Percentiles rank a stretch among this genome's conserved stretches.
Conservation (phyloP, 768 basidiomycete species). For the Royoungia palumana region DNA sequence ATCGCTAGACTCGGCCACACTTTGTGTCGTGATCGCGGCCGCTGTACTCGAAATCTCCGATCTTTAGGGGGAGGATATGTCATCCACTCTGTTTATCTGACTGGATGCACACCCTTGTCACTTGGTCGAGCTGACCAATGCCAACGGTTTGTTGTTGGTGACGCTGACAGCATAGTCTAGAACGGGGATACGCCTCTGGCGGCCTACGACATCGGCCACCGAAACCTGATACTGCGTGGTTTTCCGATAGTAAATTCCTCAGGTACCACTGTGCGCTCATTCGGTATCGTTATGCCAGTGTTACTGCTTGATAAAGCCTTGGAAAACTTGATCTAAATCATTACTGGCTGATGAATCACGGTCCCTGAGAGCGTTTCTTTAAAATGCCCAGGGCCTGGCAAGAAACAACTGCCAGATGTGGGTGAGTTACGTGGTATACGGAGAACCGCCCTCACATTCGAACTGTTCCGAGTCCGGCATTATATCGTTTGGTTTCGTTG, state of each 20-base stretch:
- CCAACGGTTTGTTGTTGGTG: background rate
- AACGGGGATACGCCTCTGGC: background rate
- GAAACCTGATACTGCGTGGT: background rate
- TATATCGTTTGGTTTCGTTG: background rate
- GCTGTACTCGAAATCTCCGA: background rate
- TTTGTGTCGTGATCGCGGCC: too few relatives aligned
- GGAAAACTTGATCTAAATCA: background rate
- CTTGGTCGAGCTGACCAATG: background rate
- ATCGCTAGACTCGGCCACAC: background rate
- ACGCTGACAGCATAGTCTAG: background rate
- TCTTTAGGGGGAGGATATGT: conserved; percentile 10
- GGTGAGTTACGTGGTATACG: too few relatives aligned
- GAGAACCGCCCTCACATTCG: background rate
- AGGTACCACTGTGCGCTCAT: too few relatives aligned
- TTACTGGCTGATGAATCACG: too few relatives aligned
- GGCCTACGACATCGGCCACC: conserved; percentile 8
- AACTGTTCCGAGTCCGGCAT: background rate
- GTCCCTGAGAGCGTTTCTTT: too few relatives aligned
- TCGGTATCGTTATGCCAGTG: background rate
- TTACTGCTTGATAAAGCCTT: conserved; percentile 1
- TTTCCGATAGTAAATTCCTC: too few relatives aligned
- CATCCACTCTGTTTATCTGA: background rate
- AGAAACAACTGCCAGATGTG: too few relatives aligned
- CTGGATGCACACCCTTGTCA: background rate
- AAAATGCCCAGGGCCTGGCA: too few relatives aligned